Conservation (phyloP, 78 protist species). For the Guillardia theta region DNA sequence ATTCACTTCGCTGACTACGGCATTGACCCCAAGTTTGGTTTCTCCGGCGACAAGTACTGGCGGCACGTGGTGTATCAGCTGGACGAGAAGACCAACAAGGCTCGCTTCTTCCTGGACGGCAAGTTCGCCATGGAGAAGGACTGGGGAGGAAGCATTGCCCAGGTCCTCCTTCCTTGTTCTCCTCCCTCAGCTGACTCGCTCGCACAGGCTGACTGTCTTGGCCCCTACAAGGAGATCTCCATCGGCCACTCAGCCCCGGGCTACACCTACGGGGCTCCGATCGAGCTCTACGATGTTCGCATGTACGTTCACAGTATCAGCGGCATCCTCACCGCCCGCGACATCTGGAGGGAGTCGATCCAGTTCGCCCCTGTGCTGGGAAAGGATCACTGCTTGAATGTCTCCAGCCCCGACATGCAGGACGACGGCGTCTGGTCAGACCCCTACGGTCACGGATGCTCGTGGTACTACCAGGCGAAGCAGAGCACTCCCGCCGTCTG, state of each 20-base stretch:
- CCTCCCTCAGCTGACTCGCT: too few relatives aligned
- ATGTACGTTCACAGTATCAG: background rate
- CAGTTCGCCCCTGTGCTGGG: too few relatives aligned
- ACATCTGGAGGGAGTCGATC: background rate
- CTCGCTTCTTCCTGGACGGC: background rate
- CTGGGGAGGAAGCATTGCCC: too few relatives aligned
- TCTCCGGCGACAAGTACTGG: background rate
- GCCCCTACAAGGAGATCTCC: background rate
- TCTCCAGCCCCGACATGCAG: background rate
- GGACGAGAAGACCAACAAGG: background rate
- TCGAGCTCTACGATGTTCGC: background rate
- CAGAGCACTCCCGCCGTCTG: background rate
- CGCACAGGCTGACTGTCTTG: background rate
- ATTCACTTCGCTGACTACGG: too few relatives aligned
- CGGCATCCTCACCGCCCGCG: background rate
- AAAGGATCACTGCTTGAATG: background rate
- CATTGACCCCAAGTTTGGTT: background rate
- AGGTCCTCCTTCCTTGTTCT: too few relatives aligned
- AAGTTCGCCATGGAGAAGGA: background rate
- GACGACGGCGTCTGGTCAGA: background rate
- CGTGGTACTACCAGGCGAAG: background rate
- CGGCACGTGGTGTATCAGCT: background rate
- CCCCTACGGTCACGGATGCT: background rate
- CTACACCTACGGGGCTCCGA: background rate
- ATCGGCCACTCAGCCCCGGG: background rate